These are phyloP conservation scores for Pythium vanterpoolii DNA, from an alignment of 352 stramenopile species.

Conservation along the genomic window DNA sequence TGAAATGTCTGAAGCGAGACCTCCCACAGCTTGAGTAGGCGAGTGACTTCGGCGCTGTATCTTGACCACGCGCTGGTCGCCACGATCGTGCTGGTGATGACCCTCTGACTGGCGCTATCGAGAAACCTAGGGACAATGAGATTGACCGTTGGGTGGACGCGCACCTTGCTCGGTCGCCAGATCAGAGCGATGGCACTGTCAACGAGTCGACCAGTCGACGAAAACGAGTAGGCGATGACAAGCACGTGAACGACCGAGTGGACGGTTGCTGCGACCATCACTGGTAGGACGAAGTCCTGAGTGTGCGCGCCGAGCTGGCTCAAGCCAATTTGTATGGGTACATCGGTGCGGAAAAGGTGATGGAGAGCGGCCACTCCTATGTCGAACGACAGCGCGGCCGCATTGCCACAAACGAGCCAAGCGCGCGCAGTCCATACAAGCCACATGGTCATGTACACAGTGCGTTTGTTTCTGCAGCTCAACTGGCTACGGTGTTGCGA, in stretches of 20 bases:
- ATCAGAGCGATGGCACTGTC: not conserved
- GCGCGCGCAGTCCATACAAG: not conserved
- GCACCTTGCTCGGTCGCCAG: not conserved
- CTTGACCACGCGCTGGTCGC: no score
- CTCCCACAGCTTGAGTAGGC: no score
- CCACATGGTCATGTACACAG: not conserved
- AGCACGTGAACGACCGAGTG: not conserved
- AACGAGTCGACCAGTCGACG: not conserved
- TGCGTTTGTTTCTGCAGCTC: no score
- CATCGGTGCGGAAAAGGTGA: not conserved
- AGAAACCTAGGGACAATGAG: no score
- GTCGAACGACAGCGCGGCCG: not conserved
- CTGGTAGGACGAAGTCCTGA: not conserved
- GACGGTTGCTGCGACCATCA: not conserved
- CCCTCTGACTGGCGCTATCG: no score
- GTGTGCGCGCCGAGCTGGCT: not conserved
- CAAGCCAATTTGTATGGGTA: not conserved
- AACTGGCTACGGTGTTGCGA: no score
- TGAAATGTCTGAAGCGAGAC: slow-evolving; percentile 8
- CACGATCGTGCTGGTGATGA: no score
- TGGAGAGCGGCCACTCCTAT: not conserved
- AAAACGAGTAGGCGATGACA: not conserved
- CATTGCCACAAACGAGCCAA: not conserved
- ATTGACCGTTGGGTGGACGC: no score
- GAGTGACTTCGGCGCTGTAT: no score